Percentiles rank a stretch among this genome's conserved stretches.
Conservation (phyloP, 2,329 filamentous ascomycete species). For the Beauveria varroae region DNA sequence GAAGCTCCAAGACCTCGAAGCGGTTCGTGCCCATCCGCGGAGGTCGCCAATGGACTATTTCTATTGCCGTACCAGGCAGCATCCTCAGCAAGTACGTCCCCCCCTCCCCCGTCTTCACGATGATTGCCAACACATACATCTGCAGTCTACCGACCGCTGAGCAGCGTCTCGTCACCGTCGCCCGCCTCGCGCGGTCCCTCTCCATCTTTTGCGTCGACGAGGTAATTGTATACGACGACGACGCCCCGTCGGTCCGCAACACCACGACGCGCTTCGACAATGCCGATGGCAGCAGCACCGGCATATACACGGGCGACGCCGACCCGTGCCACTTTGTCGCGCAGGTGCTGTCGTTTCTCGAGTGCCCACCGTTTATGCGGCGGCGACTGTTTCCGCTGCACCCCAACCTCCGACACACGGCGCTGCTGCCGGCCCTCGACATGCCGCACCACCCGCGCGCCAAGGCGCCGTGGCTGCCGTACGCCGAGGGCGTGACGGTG, state of each 20-base stretch:
- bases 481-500: slow-evolving; percentile 68
- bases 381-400: slow-evolving; percentile 70
- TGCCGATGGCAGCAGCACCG: neutral
- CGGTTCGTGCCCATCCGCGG: neutral
- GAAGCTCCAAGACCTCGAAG: neutral
- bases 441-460: slow-evolving; percentile 76
- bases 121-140: neutral
- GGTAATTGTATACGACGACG: slow-evolving; percentile 74
- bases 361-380: slow-evolving; percentile 76
- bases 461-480: slow-evolving; percentile 65
- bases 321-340: slow-evolving; percentile 75
- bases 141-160: slow-evolving; percentile 63
- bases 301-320: slow-evolving; percentile 56
- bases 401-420: slow-evolving; percentile 66
- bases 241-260: slow-evolving; percentile 43
- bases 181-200: slow-evolving; percentile 70
- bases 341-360: slow-evolving; percentile 73
- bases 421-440: slow-evolving; percentile 67
- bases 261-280: slow-evolving; percentile 31
- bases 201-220: slow-evolving; percentile 82
- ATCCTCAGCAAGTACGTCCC: slow-evolving; percentile 61
- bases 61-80: slow-evolving; percentile 56
- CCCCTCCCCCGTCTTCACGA: neutral
- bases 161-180: slow-evolving; percentile 64
- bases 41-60: slow-evolving; percentile 11